A percentile compares a stretch with the other conserved stretches of the same genome.
Conservation (phyloP, 2,329 filamentous ascomycete species). For the Ascochyta fabae region DNA sequence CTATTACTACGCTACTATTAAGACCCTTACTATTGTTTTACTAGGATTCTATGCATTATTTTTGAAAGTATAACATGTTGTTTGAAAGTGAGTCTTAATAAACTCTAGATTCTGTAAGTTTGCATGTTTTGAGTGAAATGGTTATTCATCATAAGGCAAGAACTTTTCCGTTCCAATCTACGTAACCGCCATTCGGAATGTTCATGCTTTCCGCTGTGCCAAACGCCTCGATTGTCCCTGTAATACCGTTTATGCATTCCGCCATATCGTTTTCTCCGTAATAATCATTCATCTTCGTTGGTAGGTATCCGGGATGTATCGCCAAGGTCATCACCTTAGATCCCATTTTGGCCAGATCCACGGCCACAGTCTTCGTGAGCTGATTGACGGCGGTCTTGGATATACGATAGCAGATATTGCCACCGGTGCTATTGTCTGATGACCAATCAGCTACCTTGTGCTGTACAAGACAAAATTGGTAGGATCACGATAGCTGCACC, state of each 20-base stretch:
- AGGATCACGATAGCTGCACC: background rate
- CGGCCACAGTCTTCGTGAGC: background rate
- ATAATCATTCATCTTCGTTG: constrained; percentile 6
- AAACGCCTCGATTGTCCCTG: background rate
- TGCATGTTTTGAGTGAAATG: background rate
- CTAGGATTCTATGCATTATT: too few species aligned
- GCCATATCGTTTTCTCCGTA: constrained; percentile 1
- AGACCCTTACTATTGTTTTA: too few species aligned
- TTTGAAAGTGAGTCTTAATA: too few species aligned
- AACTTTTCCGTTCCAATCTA: constrained; percentile 1
- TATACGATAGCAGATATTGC: constrained; percentile 4
- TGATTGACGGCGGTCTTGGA: constrained; percentile 1
- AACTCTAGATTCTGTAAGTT: background rate
- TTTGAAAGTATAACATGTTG: too few species aligned
- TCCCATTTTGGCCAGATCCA: background rate
- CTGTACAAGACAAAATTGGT: background rate
- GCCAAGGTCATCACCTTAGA: background rate
- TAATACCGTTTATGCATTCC: background rate
- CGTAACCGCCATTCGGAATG: constrained; percentile 2
- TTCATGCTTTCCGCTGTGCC: background rate
- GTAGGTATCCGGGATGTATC: constrained; percentile 1
- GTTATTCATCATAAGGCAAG: background rate
- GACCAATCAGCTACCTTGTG: background rate
- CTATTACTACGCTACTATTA: too few species aligned
- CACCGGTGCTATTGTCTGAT: background rate